These are phyloP conservation scores for Carex parvula DNA, from an alignment of 176 grass and related monocot genomes.

Conservation along the genomic window DNA sequence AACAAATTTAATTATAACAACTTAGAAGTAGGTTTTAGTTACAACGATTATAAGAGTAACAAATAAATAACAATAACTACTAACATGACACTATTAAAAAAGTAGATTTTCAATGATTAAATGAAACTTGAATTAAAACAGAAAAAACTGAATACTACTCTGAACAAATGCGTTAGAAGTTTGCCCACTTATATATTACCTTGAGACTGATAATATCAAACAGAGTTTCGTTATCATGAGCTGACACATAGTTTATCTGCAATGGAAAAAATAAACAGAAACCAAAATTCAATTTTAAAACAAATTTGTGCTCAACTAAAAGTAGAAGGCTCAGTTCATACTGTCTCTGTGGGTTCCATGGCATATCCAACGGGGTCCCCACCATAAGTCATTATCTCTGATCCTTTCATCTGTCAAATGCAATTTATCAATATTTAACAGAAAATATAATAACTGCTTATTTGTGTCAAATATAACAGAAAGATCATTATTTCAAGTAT, in stretches of 20 bases:
- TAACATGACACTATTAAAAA: background rate
- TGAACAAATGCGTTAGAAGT: background rate
- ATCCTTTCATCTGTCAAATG: constrained; percentile 62
- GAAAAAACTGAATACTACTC: background rate
- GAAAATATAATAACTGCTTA: background rate
- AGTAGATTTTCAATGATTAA: background rate
- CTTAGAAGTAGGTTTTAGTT: background rate
- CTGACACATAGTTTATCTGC: constrained; percentile 95
- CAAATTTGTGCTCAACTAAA: background rate
- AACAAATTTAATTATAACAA: constrained; percentile 17
- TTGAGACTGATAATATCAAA: constrained; percentile 94
- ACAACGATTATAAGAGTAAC: background rate
- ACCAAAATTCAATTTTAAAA: background rate
- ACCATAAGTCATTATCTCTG: constrained; percentile 65
- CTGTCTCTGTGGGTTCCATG: constrained; percentile 60
- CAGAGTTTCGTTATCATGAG: constrained; percentile 93
- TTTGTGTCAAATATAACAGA: background rate
- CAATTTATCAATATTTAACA: constrained; percentile 10
- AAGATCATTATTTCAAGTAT: constrained; percentile 7
- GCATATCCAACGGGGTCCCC: constrained; percentile 75
- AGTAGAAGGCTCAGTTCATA: constrained; percentile 21
- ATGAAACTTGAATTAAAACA: background rate
- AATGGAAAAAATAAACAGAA: constrained; percentile 26
- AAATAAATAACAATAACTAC: background rate
- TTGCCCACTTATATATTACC: constrained; percentile 36